These are phyloP conservation scores for Botrytis squamosa DNA, from an alignment of 2,329 filamentous ascomycete genomes.

Conservation along the genomic window DNA sequence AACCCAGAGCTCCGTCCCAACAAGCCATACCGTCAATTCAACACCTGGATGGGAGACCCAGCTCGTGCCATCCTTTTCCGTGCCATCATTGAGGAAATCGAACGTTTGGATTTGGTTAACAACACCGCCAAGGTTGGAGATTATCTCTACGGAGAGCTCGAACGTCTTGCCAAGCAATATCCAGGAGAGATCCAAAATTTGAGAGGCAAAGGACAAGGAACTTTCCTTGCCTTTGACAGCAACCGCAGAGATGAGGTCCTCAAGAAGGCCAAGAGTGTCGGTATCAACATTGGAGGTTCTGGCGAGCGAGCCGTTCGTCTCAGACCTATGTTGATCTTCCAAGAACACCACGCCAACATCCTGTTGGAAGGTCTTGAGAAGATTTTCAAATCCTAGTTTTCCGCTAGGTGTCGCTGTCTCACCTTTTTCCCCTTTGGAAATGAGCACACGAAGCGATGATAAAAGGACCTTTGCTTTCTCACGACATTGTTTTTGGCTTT, in stretches of 20 bases:
- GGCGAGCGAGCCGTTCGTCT: constrained; percentile 68
- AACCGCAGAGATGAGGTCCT: constrained; percentile 68
- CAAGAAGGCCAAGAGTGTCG: constrained; percentile 66
- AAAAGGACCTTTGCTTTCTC: neutral
- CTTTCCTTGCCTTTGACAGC: constrained; percentile 79
- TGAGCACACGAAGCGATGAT: neutral
- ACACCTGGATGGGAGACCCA: constrained; percentile 85
- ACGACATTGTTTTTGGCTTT: neutral
- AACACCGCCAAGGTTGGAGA: constrained; percentile 61
- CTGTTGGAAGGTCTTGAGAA: constrained; percentile 75
- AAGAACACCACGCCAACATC: constrained; percentile 86
- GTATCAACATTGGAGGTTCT: constrained; percentile 76
- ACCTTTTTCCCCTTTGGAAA: neutral
- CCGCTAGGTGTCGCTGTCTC: neutral
- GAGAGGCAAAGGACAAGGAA: constrained; percentile 72
- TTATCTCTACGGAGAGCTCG: constrained; percentile 65
- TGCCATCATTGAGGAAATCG: constrained; percentile 73
- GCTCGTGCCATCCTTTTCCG: constrained; percentile 74
- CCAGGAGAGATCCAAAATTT: constrained; percentile 71
- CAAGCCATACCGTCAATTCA: constrained; percentile 83
- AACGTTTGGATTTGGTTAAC: constrained; percentile 65
- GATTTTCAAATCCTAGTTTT: constrained; percentile 36
- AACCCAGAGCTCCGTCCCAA: constrained; percentile 73
- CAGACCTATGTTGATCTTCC: constrained; percentile 80
- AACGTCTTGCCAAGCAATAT: constrained; percentile 61